A percentile compares a stretch with the other conserved stretches of the same genome.
phyloP scores from a whole-genome alignment of 495 filamentous ascomycete species.

The Talaromyces stipitatus region DNA sequence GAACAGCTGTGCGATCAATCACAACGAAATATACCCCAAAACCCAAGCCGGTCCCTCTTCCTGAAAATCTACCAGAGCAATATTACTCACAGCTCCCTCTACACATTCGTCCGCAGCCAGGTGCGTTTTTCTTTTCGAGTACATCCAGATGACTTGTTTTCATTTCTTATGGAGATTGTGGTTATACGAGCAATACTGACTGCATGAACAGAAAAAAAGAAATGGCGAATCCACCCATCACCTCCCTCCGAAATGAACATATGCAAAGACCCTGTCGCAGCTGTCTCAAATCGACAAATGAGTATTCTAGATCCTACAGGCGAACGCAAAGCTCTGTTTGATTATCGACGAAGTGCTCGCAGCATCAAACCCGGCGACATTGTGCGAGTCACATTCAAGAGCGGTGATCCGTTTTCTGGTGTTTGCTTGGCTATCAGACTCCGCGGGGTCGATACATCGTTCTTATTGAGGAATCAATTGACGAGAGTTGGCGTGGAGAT shows the following conservation, averaged over 20 bases:
- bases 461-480: slow-evolving; percentile 77
- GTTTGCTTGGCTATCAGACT: slow-evolving; percentile 79
- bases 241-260: slow-evolving; percentile 34
- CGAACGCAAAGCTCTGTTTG: slow-evolving; percentile 72
- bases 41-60: slow-evolving; percentile 30
- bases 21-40: slow-evolving; percentile 32
- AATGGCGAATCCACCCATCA: slow-evolving; percentile 34
- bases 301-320: slow-evolving; percentile 72
- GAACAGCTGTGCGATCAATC: slow-evolving; percentile 9
- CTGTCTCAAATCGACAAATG: slow-evolving; percentile 59
- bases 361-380: slow-evolving; percentile 76
- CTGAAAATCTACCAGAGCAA: slow-evolving; percentile 29
- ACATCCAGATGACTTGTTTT: too few relatives aligned
- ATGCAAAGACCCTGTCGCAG: slow-evolving; percentile 54
- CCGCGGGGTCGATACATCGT: slow-evolving; percentile 74
- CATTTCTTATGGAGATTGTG: too few relatives aligned
- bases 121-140: slow-evolving; percentile 20
- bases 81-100: slow-evolving; percentile 36
- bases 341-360: slow-evolving; percentile 61
- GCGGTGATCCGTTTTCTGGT: slow-evolving; percentile 84
- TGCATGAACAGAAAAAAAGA: neutral
- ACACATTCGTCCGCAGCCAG: slow-evolving; percentile 26
- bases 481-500: slow-evolving; percentile 88
- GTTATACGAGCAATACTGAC: neutral
- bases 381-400: slow-evolving; percentile 74